Evolutionary conservation across 2,329 filamentous ascomycete species (phyloP).

Genomic region (Tolypocladium paradoxum): DNA sequence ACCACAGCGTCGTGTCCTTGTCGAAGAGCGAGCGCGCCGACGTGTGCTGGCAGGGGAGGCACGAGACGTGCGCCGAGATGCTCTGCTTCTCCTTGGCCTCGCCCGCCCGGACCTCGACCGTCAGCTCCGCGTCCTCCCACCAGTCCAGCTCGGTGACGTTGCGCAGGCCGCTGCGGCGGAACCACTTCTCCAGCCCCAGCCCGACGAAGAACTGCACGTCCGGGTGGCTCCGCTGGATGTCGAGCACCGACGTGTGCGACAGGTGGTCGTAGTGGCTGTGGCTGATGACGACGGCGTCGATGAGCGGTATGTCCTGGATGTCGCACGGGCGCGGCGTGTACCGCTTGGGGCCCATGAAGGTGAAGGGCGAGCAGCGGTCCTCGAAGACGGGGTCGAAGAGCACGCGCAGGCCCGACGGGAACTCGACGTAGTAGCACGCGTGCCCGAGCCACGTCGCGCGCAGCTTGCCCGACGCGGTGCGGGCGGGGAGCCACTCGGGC

Average conservation of each 20-base stretch:
- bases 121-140: conserved; percentile 81
- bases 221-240: conserved; percentile 61
- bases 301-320: conserved; percentile 63
- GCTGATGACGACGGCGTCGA: conserved; percentile 71
- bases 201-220: conserved; percentile 82
- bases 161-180: conserved; percentile 54
- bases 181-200: conserved; percentile 75
- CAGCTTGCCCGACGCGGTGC: conserved; percentile 46
- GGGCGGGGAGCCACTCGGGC: conserved; percentile 54
- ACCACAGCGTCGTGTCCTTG: conserved; percentile 71
- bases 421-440: conserved; percentile 88
- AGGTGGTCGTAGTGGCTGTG: conserved; percentile 94
- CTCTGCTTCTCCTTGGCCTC: conserved; percentile 1
- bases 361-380: conserved; percentile 70
- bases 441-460: conserved; percentile 93
- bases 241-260: conserved; percentile 61
- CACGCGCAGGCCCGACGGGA: conserved; percentile 73
- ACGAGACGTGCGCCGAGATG: conserved; percentile 64
- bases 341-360: conserved; percentile 60
- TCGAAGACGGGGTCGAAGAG: conserved; percentile 93
- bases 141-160: conserved; percentile 88
- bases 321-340: conserved; percentile 70
- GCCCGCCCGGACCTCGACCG: conserved; percentile 28
- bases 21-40: conserved; percentile 60
- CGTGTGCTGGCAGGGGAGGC: conserved; percentile 76